Base-by-base conservation (phyloP, 116 monocot species). In the Thalassia testudinum region DNA sequence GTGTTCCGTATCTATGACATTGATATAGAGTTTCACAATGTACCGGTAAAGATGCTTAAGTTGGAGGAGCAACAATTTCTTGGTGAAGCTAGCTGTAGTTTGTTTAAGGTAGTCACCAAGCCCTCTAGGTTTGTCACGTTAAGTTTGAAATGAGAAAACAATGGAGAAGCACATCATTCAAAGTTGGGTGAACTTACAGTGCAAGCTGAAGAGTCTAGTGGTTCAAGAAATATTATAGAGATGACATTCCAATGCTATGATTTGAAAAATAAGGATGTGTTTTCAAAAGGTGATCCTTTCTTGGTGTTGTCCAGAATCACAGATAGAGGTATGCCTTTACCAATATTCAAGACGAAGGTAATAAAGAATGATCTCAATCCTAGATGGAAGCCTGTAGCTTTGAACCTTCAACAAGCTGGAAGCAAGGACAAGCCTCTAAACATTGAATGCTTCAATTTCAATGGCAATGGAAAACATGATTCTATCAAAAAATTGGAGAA, bases 281-380 rank as follows among this genome's bases (percentile, higher is more conserved):
- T 92, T 59, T 86, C 92, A 38, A 92, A 83, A 75, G 86, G 92
- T 70, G 92, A 92, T 59, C 80, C 86, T 62, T 92, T 92, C 58
- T 80, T 92, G 62, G 49, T 92, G 57, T 72, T 92, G 61, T 92
- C 86, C 28, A 79, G 69, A 75, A 62, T 49, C 12, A 54, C 82
- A 18, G 86, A 86, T 29, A 75, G 54, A 77, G 92, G 80, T 24
- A 69, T 56, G 21, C 53, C 53, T 48, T 66, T 83, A 64, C 92
- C 92, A 65, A 70, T 92, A 66, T 86, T 72, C 63, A 92, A 86
- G 70, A 86, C 92, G 22, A 82, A 92, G 72, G 86, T 86, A 54
- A 76, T 54, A 69, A 92, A 78, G 67, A 92, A 92, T 71, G 80
- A 92, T 63, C 92, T 82, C 24, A 83, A 86, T 73, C 92, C 92